Conservation (phyloP, 1,139 yeast genomes). For the Taphrina wiesneri region DNA sequence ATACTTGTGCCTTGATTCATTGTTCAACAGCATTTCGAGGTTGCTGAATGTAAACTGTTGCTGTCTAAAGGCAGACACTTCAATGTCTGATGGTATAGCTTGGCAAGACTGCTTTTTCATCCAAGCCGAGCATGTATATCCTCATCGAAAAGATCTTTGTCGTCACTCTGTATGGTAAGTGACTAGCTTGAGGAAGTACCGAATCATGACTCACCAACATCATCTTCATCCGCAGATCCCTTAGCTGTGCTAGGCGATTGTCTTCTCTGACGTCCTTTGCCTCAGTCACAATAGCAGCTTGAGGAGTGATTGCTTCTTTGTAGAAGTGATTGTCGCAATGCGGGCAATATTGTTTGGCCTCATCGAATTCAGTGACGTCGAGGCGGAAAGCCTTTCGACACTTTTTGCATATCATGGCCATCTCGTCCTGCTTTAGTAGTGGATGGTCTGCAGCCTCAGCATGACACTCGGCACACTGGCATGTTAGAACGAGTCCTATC, state of each 20-base stretch:
- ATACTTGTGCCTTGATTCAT: too few relatives aligned
- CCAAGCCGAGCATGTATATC: constrained; percentile 26
- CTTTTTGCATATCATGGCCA: constrained; percentile 47
- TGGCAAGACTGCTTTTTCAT: neutral
- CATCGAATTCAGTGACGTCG: constrained; percentile 45
- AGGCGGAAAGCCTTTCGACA: constrained; percentile 48
- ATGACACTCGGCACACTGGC: constrained; percentile 49
- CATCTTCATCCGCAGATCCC: constrained; percentile 32
- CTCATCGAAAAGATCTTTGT: constrained; percentile 28
- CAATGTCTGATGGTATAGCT: neutral
- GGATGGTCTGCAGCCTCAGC: constrained; percentile 46
- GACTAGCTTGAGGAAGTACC: neutral
- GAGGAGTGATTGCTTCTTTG: constrained; percentile 43
- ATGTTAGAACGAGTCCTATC: constrained; percentile 42
- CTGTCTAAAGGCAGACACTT: neutral
- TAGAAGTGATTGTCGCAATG: constrained; percentile 48
- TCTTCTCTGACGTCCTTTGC: constrained; percentile 34
- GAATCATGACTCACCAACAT: constrained; percentile 11
- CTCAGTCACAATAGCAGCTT: constrained; percentile 34
- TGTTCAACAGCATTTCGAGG: too few relatives aligned
- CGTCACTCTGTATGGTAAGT: constrained; percentile 9
- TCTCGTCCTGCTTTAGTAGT: constrained; percentile 45
- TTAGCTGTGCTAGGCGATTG: constrained; percentile 28
- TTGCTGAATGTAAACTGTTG: too few relatives aligned
- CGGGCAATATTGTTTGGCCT: constrained; percentile 48